Percentiles rank a stretch among this genome's conserved stretches.
Evolutionary conservation across 2,329 filamentous ascomycete genomes (phyloP).

Genomic region (Epicoccum nigrum): DNA sequence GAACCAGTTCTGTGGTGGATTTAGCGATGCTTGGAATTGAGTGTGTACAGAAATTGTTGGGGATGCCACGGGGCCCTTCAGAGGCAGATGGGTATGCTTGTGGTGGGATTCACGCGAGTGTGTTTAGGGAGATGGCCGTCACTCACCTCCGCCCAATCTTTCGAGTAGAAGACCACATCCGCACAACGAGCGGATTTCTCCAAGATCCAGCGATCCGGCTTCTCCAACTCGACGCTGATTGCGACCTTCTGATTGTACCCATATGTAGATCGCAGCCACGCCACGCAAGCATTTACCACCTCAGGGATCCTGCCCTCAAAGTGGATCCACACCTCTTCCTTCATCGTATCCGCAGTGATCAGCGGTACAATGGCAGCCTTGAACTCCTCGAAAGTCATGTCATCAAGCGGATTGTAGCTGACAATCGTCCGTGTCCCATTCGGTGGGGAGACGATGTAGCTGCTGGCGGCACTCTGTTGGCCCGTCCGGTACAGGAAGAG

Average conservation of each 20-base stretch:
- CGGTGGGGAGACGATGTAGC: conserved; percentile 69
- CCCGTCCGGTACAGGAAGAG: conserved; percentile 50
- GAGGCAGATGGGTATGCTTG: no score
- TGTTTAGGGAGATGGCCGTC: no score
- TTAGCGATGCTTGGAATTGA: no score
- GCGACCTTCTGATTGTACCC: conserved; percentile 49
- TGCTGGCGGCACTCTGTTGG: conserved; percentile 65
- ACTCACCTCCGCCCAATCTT: conserved; percentile 66
- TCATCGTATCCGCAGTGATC: background rate
- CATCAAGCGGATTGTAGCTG: conserved; percentile 70
- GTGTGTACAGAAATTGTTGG: no score
- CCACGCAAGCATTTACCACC: conserved; percentile 65
- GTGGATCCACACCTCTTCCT: conserved; percentile 64
- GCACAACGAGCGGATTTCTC: conserved; percentile 65
- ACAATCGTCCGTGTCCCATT: conserved; percentile 72
- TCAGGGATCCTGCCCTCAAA: conserved; percentile 75
- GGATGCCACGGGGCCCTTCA: no score
- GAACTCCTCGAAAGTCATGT: conserved; percentile 72
- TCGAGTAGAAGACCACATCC: conserved; percentile 76
- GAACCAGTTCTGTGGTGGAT: no score
- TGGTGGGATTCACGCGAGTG: no score
- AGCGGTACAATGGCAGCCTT: conserved; percentile 51
- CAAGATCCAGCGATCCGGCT: conserved; percentile 68
- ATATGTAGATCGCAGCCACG: conserved; percentile 54
- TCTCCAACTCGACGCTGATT: conserved; percentile 76